These are phyloP conservation scores for Boletus holoroseus DNA, from an alignment of 1,284 basidiomycete species.

Conservation along the genomic window DNA sequence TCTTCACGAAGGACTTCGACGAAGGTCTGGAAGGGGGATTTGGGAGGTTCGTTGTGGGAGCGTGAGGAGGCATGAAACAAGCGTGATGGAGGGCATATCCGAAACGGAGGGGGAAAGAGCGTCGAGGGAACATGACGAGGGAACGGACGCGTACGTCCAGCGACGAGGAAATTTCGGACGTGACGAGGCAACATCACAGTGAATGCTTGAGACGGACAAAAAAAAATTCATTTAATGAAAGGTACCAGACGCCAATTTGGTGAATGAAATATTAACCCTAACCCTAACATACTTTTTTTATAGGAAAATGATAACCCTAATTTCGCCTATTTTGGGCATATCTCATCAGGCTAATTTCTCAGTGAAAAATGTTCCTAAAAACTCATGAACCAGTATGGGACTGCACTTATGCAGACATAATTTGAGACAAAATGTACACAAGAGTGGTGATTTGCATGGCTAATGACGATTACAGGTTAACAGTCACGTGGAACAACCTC, in stretches of 20 bases:
- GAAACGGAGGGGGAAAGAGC: slow-evolving; percentile 37
- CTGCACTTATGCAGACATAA: no score
- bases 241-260: no score
- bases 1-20: slow-evolving; percentile 92
- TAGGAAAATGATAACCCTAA: not conserved
- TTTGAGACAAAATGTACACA: no score
- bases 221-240: slow-evolving; percentile 1
- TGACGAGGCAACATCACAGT: slow-evolving; percentile 31
- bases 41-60: slow-evolving; percentile 63
- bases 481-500: not conserved
- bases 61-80: slow-evolving; percentile 68
- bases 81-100: slow-evolving; percentile 36
- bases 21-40: slow-evolving; percentile 94
- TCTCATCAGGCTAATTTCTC: no score
- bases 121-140: slow-evolving; percentile 15
- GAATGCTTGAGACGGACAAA: not conserved
- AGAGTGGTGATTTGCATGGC: not conserved
- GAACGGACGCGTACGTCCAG: slow-evolving; percentile 21
- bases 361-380: no score
- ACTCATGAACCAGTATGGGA: no score
- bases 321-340: no score
- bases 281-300: no score
- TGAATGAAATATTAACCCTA: no score
- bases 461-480: not conserved
- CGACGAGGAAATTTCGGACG: slow-evolving; percentile 30